These are phyloP conservation scores for Holtermanniella nyarrowii DNA, from an alignment of 768 basidiomycete species.

Conservation along the genomic window DNA sequence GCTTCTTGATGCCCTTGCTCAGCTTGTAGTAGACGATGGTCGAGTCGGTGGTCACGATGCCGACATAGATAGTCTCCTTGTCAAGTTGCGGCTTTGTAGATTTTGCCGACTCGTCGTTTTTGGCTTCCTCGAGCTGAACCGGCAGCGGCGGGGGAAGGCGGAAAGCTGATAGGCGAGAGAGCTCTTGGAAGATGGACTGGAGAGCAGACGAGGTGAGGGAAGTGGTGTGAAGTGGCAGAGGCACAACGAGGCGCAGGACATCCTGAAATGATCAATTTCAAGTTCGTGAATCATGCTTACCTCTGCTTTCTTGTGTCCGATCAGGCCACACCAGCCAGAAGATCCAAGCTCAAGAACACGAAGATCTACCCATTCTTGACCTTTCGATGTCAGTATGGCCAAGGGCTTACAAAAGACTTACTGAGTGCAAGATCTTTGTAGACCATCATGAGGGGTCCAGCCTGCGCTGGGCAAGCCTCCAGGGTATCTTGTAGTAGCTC, in stretches of 20 bases:
- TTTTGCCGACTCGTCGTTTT: conserved; percentile 1
- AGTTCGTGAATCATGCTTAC: conserved; percentile 7
- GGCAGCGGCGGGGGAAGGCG: conserved; percentile 14
- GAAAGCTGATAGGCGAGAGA: conserved; percentile 5
- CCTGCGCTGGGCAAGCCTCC: conserved; percentile 26
- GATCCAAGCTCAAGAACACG: conserved; percentile 13
- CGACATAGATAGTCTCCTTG: conserved; percentile 32
- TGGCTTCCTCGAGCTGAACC: not conserved
- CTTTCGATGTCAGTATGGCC: conserved; percentile 7
- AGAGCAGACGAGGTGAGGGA: conserved; percentile 30
- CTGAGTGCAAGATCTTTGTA: conserved; percentile 36
- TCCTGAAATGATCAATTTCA: conserved; percentile 15
- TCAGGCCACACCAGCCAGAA: conserved; percentile 28
- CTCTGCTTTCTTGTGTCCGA: conserved; percentile 30
- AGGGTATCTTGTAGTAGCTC: conserved; percentile 13
- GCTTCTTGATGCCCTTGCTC: conserved; percentile 39
- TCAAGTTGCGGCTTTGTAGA: conserved; percentile 13
- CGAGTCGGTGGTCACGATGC: conserved; percentile 33
- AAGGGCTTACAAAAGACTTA: conserved; percentile 8
- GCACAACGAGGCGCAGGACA: conserved; percentile 28
- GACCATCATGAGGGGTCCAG: conserved; percentile 31
- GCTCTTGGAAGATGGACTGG: conserved; percentile 21
- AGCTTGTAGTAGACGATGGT: conserved; percentile 40
- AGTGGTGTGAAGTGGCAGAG: conserved; percentile 33
- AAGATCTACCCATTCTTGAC: conserved; percentile 37